Evolutionary conservation across 768 basidiomycete genomes (phyloP).

Genomic region (Leccinellum luteum): DNA sequence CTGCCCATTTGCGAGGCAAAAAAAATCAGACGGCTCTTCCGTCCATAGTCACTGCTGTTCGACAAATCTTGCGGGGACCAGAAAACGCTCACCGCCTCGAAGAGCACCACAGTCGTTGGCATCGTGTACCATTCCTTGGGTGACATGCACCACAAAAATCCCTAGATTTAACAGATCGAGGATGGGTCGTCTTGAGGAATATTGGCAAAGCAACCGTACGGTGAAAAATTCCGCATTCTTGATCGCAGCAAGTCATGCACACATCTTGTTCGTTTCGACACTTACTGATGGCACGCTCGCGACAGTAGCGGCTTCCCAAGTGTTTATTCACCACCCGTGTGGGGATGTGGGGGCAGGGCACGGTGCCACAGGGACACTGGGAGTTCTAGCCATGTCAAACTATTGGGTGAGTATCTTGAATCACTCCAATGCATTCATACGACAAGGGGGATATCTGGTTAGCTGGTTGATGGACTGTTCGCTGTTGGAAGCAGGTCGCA

Average conservation of each 20-base stretch:
- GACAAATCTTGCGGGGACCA: background rate
- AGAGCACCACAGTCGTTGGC: background rate
- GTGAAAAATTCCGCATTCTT: constrained; percentile 27
- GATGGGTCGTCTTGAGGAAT: constrained; percentile 4
- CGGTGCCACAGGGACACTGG: background rate
- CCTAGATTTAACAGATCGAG: constrained; percentile 1
- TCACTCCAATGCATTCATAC: constrained; percentile 27
- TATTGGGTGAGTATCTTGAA: constrained; percentile 31
- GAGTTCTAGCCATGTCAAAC: constrained; percentile 14
- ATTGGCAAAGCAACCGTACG: constrained; percentile 16
- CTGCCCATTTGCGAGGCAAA: background rate
- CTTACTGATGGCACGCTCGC: constrained; percentile 20
- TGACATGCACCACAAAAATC: background rate
- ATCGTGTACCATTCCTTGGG: background rate
- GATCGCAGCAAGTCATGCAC: constrained; percentile 22
- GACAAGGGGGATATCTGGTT: constrained; percentile 20
- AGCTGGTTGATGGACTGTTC: constrained; percentile 4
- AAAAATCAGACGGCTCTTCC: constrained; percentile 12
- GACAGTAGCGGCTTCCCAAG: constrained; percentile 14
- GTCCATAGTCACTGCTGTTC: background rate
- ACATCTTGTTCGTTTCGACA: constrained; percentile 20
- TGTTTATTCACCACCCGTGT: constrained; percentile 10
- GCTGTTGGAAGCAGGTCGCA: background rate
- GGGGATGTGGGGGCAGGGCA: constrained; percentile 3
- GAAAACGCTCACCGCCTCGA: constrained; percentile 12